phyloP scores from a whole-genome alignment of 768 basidiomycete species.

The Auricularia cornea region DNA sequence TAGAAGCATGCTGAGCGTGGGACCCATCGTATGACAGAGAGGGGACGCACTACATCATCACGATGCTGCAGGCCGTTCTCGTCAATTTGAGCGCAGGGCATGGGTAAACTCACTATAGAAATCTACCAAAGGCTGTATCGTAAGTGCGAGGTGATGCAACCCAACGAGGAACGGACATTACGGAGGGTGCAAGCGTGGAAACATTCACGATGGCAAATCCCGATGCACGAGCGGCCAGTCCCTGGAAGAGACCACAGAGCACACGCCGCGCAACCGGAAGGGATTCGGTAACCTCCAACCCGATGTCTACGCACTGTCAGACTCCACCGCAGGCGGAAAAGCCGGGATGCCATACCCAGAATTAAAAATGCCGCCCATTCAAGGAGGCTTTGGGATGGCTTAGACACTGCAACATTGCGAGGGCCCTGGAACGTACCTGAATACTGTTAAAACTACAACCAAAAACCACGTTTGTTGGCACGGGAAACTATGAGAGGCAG shows the following conservation, averaged over 20 bases:
- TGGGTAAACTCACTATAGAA: conserved; percentile 81
- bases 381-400: background rate
- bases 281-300: conserved; percentile 54
- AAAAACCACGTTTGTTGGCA: conserved; percentile 94
- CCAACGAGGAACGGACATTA: conserved; percentile 50
- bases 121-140: conserved; percentile 39
- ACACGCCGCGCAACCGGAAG: conserved; percentile 68
- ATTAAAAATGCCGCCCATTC: conserved; percentile 91
- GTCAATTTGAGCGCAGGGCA: conserved; percentile 13
- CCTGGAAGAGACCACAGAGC: conserved; percentile 70
- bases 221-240: conserved; percentile 69
- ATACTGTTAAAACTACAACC: conserved; percentile 49
- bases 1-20: background rate
- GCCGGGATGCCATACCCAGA: conserved; percentile 22
- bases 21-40: too few relatives aligned
- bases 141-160: background rate
- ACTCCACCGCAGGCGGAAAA: background rate
- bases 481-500: conserved; percentile 43
- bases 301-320: conserved; percentile 45
- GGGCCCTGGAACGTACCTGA: too few relatives aligned
- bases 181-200: conserved; percentile 69
- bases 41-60: background rate
- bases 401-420: background rate
- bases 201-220: conserved; percentile 78
- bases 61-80: background rate